Evolutionary conservation across 129 eudicot species (phyloP).

Genomic region (Tanacetum coccineum): DNA sequence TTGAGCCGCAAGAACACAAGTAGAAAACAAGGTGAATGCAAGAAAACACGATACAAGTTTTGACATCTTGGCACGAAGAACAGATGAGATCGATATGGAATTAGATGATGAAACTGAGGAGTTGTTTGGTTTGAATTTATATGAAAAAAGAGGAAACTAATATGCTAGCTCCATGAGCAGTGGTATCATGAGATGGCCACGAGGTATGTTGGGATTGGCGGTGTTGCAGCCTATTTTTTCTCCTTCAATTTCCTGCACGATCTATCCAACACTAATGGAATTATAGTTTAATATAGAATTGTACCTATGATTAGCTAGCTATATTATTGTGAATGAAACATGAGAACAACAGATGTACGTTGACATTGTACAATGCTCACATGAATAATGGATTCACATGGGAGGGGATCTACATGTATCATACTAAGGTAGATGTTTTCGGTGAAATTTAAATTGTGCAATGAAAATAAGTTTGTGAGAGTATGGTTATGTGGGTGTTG

Average conservation of each 20-base stretch:
- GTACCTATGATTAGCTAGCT: not conserved
- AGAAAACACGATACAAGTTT: conserved; percentile 22
- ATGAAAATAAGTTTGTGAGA: no score
- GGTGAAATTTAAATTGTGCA: no score
- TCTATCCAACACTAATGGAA: not conserved
- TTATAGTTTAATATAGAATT: not conserved
- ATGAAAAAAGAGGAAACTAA: conserved; percentile 12
- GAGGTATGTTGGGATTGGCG: conserved; percentile 25
- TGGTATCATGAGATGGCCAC: conserved; percentile 22
- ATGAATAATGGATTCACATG: not conserved
- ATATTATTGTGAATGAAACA: not conserved
- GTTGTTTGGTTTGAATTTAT: conserved; percentile 16
- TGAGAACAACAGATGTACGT: conserved; percentile 17
- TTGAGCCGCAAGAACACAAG: conserved; percentile 34
- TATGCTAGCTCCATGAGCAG: not conserved
- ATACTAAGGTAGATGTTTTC: no score
- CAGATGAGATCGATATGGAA: not conserved
- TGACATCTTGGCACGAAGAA: conserved; percentile 27
- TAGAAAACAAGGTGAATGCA: conserved; percentile 27
- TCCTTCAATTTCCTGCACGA: conserved; percentile 5
- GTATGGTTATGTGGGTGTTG: no score
- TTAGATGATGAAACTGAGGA: conserved; percentile 12
- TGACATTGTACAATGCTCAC: not conserved
- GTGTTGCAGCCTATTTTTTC: conserved; percentile 1
- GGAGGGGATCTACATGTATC: no score